These are phyloP conservation scores for Exophiala spinifera DNA, from an alignment of 2,329 filamentous ascomycete genomes.

Conservation along the genomic window DNA sequence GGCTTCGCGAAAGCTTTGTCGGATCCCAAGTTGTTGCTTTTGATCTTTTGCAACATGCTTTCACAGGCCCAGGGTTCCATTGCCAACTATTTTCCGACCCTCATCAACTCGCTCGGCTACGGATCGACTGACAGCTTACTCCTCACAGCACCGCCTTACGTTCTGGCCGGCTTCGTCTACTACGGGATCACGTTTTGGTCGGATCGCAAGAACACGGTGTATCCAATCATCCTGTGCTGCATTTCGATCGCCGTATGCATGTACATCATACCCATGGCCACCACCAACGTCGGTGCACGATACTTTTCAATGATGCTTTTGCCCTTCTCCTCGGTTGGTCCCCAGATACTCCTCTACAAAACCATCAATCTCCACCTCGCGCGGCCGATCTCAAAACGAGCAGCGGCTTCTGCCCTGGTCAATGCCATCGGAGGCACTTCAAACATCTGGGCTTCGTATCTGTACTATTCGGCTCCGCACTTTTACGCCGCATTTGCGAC, in stretches of 20 bases:
- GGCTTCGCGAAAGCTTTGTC: slow-evolving; percentile 27
- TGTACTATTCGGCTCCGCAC: slow-evolving; percentile 30
- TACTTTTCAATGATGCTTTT: slow-evolving; percentile 73
- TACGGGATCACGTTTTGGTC: too few species aligned
- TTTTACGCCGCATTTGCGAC: slow-evolving; percentile 28
- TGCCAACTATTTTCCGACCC: slow-evolving; percentile 67
- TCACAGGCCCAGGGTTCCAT: slow-evolving; percentile 51
- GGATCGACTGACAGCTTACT: too few species aligned
- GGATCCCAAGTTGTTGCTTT: neutral
- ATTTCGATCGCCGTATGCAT: slow-evolving; percentile 60
- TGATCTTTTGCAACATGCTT: slow-evolving; percentile 4
- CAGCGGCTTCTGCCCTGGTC: slow-evolving; percentile 69
- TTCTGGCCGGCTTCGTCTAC: too few species aligned
- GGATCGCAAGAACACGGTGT: slow-evolving; percentile 67
- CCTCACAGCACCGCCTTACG: slow-evolving; percentile 20
- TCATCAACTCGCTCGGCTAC: slow-evolving; percentile 62
- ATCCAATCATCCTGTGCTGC: slow-evolving; percentile 63
- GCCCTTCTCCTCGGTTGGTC: too few species aligned
- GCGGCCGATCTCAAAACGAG: slow-evolving; percentile 72
- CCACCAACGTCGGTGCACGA: slow-evolving; percentile 57
- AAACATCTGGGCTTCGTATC: slow-evolving; percentile 29
- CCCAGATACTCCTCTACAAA: slow-evolving; percentile 68
- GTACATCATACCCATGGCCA: slow-evolving; percentile 67
- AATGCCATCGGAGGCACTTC: slow-evolving; percentile 65
- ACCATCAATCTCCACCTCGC: slow-evolving; percentile 69